Conservation (phyloP, 345 rosid genomes). For the Eucalyptus marginata region DNA sequence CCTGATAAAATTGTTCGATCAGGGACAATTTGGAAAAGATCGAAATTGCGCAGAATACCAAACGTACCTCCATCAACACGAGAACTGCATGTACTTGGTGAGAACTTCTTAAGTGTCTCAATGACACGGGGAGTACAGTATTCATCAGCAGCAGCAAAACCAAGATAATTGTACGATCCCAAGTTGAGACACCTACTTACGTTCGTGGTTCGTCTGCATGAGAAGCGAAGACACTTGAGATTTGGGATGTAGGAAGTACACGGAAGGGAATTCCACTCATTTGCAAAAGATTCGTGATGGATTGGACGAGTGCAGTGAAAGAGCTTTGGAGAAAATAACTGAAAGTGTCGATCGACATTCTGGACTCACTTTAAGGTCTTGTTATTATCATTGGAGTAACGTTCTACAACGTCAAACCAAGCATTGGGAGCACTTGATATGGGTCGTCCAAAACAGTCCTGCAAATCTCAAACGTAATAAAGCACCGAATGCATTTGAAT, state of each 20-base stretch:
- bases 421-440: conserved; percentile 89
- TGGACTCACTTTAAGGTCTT: conserved; percentile 65
- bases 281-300: not conserved
- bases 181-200: conserved; percentile 70
- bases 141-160: conserved; percentile 93
- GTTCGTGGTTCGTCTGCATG: conserved; percentile 66
- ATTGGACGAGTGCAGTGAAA: not conserved
- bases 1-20: conserved; percentile 27
- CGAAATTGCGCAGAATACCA: not conserved
- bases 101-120: conserved; percentile 57
- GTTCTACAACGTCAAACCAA: conserved; percentile 79
- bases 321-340: not conserved
- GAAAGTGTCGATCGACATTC: not conserved
- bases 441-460: conserved; percentile 91
- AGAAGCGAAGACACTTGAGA: not conserved
- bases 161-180: conserved; percentile 97
- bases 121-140: conserved; percentile 93
- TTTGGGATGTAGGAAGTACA: not conserved
- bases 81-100: conserved; percentile 79
- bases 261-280: not conserved
- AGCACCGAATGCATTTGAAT: not conserved
- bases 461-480: not conserved
- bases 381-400: conserved; percentile 69
- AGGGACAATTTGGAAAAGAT: not conserved
- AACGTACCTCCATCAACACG: conserved; percentile 83